Percentiles rank a stretch among this genome's conserved stretches.
phyloP scores from a whole-genome alignment of 202 grass and related monocot species.

The Carex sylvatica region DNA sequence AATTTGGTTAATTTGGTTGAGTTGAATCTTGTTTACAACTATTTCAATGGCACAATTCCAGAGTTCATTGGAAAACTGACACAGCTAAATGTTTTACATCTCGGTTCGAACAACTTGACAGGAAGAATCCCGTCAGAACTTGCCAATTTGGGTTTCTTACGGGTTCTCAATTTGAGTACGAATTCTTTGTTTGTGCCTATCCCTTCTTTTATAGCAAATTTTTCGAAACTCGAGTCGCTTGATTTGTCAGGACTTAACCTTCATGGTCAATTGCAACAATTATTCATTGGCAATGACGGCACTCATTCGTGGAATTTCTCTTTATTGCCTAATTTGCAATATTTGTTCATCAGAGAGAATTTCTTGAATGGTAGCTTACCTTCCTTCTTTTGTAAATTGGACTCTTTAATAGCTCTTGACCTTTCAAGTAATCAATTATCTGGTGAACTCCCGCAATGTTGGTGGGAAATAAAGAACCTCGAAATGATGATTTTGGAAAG shows the following conservation, averaged over 20 bases:
- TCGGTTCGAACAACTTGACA: conserved; percentile 24
- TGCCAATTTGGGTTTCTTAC: conserved; percentile 26
- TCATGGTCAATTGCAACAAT: background rate
- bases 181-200: conserved; percentile 34
- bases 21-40: conserved; percentile 20
- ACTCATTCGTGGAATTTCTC: conserved; percentile 20
- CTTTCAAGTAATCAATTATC: conserved; percentile 57
- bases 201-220: conserved; percentile 39
- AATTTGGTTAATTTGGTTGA: conserved; percentile 17
- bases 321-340: conserved; percentile 10
- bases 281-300: conserved; percentile 14
- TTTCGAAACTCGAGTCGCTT: conserved; percentile 23
- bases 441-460: conserved; percentile 43
- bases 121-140: conserved; percentile 23
- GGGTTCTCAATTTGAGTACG: background rate
- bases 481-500: conserved; percentile 46
- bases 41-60: conserved; percentile 30
- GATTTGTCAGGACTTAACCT: conserved; percentile 27
- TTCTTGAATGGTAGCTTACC: conserved; percentile 43
- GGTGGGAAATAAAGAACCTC: conserved; percentile 32
- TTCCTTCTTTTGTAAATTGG: conserved; percentile 39
- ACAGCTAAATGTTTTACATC: conserved; percentile 5
- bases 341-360: conserved; percentile 32
- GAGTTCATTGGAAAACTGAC: conserved; percentile 32
- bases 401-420: conserved; percentile 38